Conservation (phyloP, 1,284 basidiomycete species). For the Puccinia sorghi region DNA sequence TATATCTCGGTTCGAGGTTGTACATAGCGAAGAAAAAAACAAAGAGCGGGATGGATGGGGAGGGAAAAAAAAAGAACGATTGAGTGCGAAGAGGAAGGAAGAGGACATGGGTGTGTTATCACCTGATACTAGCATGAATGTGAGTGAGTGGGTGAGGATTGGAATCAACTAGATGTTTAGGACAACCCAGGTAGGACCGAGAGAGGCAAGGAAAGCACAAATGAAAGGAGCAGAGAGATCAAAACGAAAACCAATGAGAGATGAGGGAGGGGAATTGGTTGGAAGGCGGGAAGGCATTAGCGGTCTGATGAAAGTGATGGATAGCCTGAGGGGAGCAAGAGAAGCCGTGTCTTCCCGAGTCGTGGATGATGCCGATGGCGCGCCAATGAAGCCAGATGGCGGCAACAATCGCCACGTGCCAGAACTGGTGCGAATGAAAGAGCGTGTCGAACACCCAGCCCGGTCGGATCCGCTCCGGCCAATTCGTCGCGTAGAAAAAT, state of each 20-base stretch:
- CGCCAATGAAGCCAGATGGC: conserved; percentile 49
- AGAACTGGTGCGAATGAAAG: conserved; percentile 48
- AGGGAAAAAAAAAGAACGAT: no score
- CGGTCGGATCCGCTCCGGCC: conserved; percentile 44
- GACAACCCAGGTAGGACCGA: no score
- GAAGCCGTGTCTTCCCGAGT: conserved; percentile 9
- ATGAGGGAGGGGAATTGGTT: background rate
- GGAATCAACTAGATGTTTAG: no score
- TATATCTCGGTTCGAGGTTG: no score
- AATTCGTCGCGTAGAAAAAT: conserved; percentile 46
- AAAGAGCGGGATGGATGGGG: no score
- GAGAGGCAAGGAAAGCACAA: no score
- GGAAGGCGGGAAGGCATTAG: background rate
- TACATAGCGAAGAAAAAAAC: no score
- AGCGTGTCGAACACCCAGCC: conserved; percentile 45
- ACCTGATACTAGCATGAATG: no score
- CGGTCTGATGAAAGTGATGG: background rate
- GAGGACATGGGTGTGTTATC: no score
- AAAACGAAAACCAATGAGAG: background rate
- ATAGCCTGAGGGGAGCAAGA: conserved; percentile 13
- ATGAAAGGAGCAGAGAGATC: no score
- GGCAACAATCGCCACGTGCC: conserved; percentile 45
- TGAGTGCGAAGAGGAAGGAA: no score
- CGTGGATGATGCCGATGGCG: conserved; percentile 39
- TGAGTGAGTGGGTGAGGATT: no score